Conservation (phyloP, 768 basidiomycete species). For the Crucibulum laeve region DNA sequence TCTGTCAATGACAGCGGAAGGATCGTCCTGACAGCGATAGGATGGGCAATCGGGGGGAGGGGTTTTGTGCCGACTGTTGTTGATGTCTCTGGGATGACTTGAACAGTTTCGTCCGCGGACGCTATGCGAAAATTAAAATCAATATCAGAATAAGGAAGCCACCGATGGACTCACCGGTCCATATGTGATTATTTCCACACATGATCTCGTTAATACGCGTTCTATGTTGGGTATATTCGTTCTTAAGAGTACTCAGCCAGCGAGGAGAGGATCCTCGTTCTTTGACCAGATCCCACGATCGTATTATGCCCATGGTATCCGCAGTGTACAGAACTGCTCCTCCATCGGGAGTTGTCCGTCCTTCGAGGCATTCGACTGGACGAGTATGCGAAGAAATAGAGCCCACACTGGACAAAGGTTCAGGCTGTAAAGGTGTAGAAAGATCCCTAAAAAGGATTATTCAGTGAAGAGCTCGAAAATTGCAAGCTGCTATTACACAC, state of each 20-base stretch:
- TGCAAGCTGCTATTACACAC: constrained; percentile 37
- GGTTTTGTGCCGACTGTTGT: constrained; percentile 23
- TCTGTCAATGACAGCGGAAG: constrained; percentile 63
- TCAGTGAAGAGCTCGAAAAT: background rate
- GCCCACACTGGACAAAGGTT: constrained; percentile 49
- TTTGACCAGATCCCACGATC: constrained; percentile 68
- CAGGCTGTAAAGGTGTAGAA: constrained; percentile 33
- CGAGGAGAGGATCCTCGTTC: constrained; percentile 30
- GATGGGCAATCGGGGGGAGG: constrained; percentile 53
- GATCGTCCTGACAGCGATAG: constrained; percentile 64
- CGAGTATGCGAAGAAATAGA: constrained; percentile 83
- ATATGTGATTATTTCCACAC: constrained; percentile 68
- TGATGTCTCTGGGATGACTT: constrained; percentile 47
- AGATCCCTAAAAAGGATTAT: constrained; percentile 54
- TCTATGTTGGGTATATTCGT: constrained; percentile 69
- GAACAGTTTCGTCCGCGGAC: constrained; percentile 84
- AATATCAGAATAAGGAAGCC: background rate
- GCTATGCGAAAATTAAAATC: constrained; percentile 37
- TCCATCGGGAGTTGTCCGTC: constrained; percentile 38
- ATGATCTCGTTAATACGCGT: constrained; percentile 77
- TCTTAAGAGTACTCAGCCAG: constrained; percentile 47
- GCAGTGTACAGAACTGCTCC: constrained; percentile 67
- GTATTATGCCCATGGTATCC: constrained; percentile 91
- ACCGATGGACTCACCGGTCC: constrained; percentile 63
- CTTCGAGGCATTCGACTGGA: constrained; percentile 78